Base-by-base conservation (phyloP, 2,329 filamentous ascomycete genomes). In the Acephala macrosclerotiorum region DNA sequence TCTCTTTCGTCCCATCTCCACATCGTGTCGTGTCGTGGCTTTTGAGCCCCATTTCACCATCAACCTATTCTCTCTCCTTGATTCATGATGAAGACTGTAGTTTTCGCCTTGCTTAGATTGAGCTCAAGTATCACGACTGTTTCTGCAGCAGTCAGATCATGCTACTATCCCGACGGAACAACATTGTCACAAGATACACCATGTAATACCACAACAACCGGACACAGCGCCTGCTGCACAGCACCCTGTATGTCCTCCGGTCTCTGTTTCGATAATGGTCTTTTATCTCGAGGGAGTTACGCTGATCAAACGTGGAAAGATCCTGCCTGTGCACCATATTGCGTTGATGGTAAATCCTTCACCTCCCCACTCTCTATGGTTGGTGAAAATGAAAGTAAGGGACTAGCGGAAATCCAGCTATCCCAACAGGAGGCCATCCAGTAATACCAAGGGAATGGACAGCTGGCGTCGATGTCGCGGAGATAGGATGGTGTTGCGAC, bases 401-500 rank as follows among this genome's bases (percentile, higher is more conserved):
- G 26, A 25, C 38, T 18, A 12, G 20, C 26, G 42, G 20, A n/a
- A 16, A 53, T 36, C 20, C 33, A 59, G 33, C 16, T 35, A 59
- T 25, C 16, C 42, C 55, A 25, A 14, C 42, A 22, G 45, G 20
- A 5, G 61, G 55, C 8, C 33, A 25, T 3, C 42, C 61, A 1
- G 55, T 59, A 18, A 55, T 63, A 9, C 42, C 45, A 22, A 20
- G n/a, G 29, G 25, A 26, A 7, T 18, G 3, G 26, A 35, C 40
- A 18, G 45, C 9, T 45, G 18, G 9, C 18, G 11, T 42, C 8
- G 40, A 51, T 14, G 33, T 58, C 14, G 14, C 14, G 18, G 33
- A 58, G 4, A 42, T 63, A 18, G 55, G 40, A 25, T 63, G 61
- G 61, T 59, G 61, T 25, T 63, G 61, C 49, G 56, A 57, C 16